Base-by-base conservation (phyloP, 257 asterid species). In the Nicotiana knightiana region DNA sequence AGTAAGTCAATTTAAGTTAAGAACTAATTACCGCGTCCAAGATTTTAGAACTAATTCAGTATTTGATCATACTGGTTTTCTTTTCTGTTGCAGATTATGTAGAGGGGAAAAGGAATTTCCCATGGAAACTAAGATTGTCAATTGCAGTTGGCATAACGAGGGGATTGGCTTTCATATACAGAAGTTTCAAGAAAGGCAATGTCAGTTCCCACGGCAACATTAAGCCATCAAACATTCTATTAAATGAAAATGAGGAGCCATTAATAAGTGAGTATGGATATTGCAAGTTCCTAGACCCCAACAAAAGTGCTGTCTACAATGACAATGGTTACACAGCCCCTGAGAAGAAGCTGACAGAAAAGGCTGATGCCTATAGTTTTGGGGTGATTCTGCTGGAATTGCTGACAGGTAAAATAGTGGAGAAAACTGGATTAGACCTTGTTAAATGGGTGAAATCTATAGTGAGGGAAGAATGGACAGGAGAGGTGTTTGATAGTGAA, bases 391-490 rank as follows among this genome's bases (percentile, higher is more conserved):
- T 87, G 15, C 73, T 90, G 57, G 90, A 89, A 67, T 33, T 89
- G 18, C 79, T 89, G 24, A 88, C 93, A 0, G 91, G 90, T 16
- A 90, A 87, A 58, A 48, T 79, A n/a, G 89, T 81, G 26, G 90
- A 78, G 48, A 87, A 77, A 76, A 85, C 81, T 2, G 87, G 87
- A 32, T 55, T 83, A 68, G 91, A 90, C 76, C 87, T 90, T 48
- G 86, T 83, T 6, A 85, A 71, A 63, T 88, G 93, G 93, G 93
- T 88, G 84, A 83, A 67, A 82, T 76, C 88, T 62, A 85, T 18
- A 51, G 88, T 89, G 76, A 68, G 90, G 77, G 90, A 84, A 79
- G 91, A 89, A 48, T 89, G 91, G 91, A 89, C 91, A 1, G 91
- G 90, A 73, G 90, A 85, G n/a, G 88, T 88, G 32, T 86, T 90